Percentiles rank a stretch among this genome's conserved stretches.
Conservation (phyloP, 352 stramenopile species). For the Porosira glacialis region DNA sequence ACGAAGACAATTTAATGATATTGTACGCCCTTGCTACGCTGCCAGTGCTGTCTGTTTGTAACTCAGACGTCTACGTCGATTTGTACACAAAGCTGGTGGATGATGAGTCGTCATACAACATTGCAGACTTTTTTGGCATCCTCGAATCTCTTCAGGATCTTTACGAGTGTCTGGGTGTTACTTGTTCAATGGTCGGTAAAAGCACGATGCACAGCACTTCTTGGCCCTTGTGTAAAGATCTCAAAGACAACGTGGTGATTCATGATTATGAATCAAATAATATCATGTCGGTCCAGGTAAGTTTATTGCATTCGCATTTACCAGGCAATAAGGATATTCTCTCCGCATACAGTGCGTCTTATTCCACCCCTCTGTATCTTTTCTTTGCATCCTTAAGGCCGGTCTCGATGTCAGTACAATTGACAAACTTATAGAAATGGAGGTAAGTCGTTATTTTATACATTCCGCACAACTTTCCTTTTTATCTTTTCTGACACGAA, state of each 20-base stretch:
- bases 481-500: neutral
- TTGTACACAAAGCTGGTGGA: constrained; percentile 51
- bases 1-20: constrained; percentile 54
- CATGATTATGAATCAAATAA: constrained; percentile 58
- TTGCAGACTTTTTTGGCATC: constrained; percentile 25
- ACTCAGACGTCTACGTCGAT: constrained; percentile 51
- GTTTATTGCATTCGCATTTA: constrained; percentile 14
- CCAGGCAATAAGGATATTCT: constrained; percentile 1
- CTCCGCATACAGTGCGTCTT: neutral
- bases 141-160: constrained; percentile 51
- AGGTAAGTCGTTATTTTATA: constrained; percentile 26
- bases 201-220: constrained; percentile 23
- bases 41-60: constrained; percentile 66
- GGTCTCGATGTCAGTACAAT: constrained; percentile 78
- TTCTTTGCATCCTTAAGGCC: constrained; percentile 46
- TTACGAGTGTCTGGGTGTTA: constrained; percentile 72
- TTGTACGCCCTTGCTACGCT: constrained; percentile 70
- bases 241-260: constrained; percentile 13
- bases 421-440: constrained; percentile 62
- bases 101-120: constrained; percentile 28
- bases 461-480: neutral
- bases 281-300: constrained; percentile 39
- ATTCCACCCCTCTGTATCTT: neutral
- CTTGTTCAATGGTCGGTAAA: constrained; percentile 60
- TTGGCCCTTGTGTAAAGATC: constrained; percentile 54